Evolutionary conservation across 2,329 filamentous ascomycete species (phyloP).

Genomic region (Botrytis elliptica): DNA sequence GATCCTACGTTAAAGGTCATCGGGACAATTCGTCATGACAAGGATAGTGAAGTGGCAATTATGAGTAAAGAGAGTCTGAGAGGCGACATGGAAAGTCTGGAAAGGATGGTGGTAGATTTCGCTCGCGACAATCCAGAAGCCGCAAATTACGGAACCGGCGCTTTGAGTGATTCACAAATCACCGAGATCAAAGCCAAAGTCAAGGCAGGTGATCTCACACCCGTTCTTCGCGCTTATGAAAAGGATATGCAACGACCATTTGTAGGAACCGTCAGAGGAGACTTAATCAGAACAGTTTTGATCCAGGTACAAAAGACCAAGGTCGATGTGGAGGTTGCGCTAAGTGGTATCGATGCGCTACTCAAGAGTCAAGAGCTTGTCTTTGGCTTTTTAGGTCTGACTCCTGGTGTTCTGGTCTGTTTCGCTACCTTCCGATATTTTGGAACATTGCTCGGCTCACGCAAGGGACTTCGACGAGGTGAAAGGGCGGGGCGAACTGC

Average conservation of each 20-base stretch:
- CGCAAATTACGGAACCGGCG: conserved; percentile 46
- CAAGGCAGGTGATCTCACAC: conserved; percentile 87
- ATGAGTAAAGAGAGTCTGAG: conserved; percentile 92
- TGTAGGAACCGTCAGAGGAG: conserved; percentile 77
- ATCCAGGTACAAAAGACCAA: conserved; percentile 99
- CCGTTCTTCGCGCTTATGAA: conserved; percentile 88
- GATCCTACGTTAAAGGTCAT: conserved; percentile 81
- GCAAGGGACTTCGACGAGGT: conserved; percentile 64
- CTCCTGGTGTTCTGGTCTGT: conserved; percentile 85
- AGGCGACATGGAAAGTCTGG: conserved; percentile 85
- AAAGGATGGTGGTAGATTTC: conserved; percentile 98
- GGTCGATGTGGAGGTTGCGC: conserved; percentile 93
- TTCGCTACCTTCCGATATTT: conserved; percentile 74
- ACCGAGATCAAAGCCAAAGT: conserved; percentile 75
- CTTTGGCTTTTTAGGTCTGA: conserved; percentile 95
- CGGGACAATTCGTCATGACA: conserved; percentile 88
- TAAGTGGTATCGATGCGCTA: conserved; percentile 91
- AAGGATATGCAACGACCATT: conserved; percentile 81
- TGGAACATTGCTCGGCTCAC: conserved; percentile 64
- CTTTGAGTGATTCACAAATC: conserved; percentile 68
- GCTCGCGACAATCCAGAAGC: conserved; percentile 75
- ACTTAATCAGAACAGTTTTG: conserved; percentile 83
- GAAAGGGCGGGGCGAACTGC: conserved; percentile 68
- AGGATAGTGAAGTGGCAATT: conserved; percentile 89
- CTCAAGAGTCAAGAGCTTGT: conserved; percentile 95